These are phyloP conservation scores for Saccharomycopsis amapae DNA, from an alignment of 805 yeast species.

Conservation along the genomic window DNA sequence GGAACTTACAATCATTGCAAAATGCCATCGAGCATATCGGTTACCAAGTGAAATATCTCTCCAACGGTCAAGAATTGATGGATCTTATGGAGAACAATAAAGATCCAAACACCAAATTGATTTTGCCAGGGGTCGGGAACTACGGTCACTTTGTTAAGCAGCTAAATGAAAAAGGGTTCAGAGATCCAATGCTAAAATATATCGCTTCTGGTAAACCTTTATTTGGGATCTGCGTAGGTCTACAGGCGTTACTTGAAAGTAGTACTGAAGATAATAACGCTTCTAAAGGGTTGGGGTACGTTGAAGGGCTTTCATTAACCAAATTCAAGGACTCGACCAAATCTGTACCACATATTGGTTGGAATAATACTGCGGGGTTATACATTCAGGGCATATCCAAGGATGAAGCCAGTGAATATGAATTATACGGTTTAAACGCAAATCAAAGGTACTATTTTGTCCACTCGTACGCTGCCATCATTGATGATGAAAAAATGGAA, in stretches of 20 bases:
- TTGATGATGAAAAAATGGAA: slow-evolving; percentile 33
- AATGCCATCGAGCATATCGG: slow-evolving; percentile 83
- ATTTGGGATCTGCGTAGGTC: slow-evolving; percentile 97
- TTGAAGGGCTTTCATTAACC: slow-evolving; percentile 43
- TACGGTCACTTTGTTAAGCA: slow-evolving; percentile 88
- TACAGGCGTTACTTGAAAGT: slow-evolving; percentile 72
- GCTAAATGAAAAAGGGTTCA: slow-evolving; percentile 53
- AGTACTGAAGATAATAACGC: slow-evolving; percentile 54
- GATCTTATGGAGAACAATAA: slow-evolving; percentile 8
- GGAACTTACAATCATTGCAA: slow-evolving; percentile 80
- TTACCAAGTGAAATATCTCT: slow-evolving; percentile 55
- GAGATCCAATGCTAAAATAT: slow-evolving; percentile 57
- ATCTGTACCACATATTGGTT: slow-evolving; percentile 95
- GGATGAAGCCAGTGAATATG: slow-evolving; percentile 16
- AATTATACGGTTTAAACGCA: slow-evolving; percentile 58
- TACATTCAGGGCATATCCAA: slow-evolving; percentile 22
- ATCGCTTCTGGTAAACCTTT: slow-evolving; percentile 73
- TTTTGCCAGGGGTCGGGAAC: slow-evolving; percentile 97
- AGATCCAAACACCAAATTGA: slow-evolving; percentile 33
- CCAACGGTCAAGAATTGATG: slow-evolving; percentile 20
- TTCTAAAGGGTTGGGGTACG: slow-evolving; percentile 49
- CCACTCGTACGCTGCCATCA: slow-evolving; percentile 82
- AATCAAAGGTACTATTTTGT: slow-evolving; percentile 82
- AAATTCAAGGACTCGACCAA: slow-evolving; percentile 60
- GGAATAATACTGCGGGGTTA: slow-evolving; percentile 54